Percentiles rank a stretch among this genome's conserved stretches.
These are phyloP conservation scores for Paragyromitra xinjiangensis DNA, from an alignment of 495 filamentous ascomycete species.

Conservation along the genomic window DNA sequence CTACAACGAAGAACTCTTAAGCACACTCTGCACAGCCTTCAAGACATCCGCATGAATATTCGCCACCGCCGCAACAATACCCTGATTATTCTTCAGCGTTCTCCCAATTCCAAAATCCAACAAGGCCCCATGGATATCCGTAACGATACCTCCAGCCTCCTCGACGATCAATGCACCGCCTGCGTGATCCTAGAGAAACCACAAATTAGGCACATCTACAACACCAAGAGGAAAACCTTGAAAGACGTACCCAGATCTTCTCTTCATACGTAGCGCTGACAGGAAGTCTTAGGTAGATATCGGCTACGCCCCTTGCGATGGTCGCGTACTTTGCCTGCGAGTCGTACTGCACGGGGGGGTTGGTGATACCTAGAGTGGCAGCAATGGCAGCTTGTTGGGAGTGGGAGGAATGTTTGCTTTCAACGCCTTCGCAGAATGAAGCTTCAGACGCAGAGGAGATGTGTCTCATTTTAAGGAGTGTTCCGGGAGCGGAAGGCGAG, in stretches of 20 bases:
- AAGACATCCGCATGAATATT: slow-evolving; percentile 75
- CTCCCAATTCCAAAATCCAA: slow-evolving; percentile 87
- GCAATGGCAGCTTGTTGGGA: slow-evolving; percentile 86
- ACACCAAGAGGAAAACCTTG: neutral
- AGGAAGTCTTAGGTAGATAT: slow-evolving; percentile 91
- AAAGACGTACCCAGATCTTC: slow-evolving; percentile 81
- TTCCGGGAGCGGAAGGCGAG: slow-evolving; percentile 59
- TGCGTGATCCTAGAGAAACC: slow-evolving; percentile 73
- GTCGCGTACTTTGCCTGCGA: slow-evolving; percentile 97
- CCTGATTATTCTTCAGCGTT: slow-evolving; percentile 87
- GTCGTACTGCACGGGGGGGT: slow-evolving; percentile 87
- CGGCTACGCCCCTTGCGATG: slow-evolving; percentile 92
- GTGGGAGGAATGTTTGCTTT: slow-evolving; percentile 88
- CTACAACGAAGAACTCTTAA: slow-evolving; percentile 57
- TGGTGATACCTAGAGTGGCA: slow-evolving; percentile 81
- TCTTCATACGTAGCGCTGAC: slow-evolving; percentile 87
- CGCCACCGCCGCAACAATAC: slow-evolving; percentile 85
- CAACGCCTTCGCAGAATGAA: slow-evolving; percentile 94
- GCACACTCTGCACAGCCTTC: slow-evolving; percentile 66
- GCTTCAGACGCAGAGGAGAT: slow-evolving; percentile 78
- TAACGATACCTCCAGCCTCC: slow-evolving; percentile 88
- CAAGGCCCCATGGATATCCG: slow-evolving; percentile 82
- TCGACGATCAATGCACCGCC: slow-evolving; percentile 94
- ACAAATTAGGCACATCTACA: neutral
- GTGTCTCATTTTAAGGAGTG: slow-evolving; percentile 78